These are phyloP conservation scores for Salvia miltiorrhiza DNA, from an alignment of 257 asterid species.

Conservation along the genomic window DNA sequence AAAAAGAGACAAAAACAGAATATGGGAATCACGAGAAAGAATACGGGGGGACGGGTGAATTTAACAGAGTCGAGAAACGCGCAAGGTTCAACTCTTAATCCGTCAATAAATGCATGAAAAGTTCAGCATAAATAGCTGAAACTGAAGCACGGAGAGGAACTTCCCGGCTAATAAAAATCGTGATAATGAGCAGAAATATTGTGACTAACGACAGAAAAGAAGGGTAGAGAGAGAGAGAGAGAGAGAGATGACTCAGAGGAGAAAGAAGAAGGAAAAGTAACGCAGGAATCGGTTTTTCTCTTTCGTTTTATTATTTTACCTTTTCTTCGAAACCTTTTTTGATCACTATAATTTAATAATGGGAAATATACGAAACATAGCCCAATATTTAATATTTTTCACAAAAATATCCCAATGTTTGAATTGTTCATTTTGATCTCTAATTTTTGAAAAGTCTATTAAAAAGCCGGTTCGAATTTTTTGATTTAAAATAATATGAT, in stretches of 20 bases:
- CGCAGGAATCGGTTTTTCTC: slow-evolving; percentile 1
- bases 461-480: no score
- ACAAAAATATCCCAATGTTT: no score
- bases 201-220: slow-evolving; percentile 18
- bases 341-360: no score
- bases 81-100: slow-evolving; percentile 5
- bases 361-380: no score
- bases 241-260: neutral
- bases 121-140: slow-evolving; percentile 15
- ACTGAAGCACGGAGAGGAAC: slow-evolving; percentile 18
- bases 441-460: no score
- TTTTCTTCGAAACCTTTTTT: neutral
- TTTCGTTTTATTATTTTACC: neutral
- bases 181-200: slow-evolving; percentile 21
- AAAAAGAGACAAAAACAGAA: neutral
- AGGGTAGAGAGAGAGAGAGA: neutral
- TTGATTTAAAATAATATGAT: no score
- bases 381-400: no score
- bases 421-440: no score
- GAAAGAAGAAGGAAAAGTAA: slow-evolving; percentile 9
- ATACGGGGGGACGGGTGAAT: neutral
- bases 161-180: slow-evolving; percentile 16
- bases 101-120: slow-evolving; percentile 27
- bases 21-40: neutral
- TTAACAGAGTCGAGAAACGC: slow-evolving; percentile 3